Conservation (phyloP, 345 rosid genomes). For the Populus tremula region DNA sequence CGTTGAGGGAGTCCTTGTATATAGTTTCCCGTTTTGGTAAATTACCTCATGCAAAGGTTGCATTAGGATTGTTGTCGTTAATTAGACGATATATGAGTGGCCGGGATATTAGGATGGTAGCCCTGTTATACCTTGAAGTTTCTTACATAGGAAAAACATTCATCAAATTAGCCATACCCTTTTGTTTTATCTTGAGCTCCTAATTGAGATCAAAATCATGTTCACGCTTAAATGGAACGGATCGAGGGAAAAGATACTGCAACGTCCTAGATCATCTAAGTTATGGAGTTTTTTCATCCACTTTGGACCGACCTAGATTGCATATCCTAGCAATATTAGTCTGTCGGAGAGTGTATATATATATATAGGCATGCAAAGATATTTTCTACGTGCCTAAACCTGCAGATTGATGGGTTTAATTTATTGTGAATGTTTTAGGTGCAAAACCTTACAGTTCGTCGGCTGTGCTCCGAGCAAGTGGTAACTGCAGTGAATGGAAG, state of each 20-base stretch:
- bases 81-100: neutral
- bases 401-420: neutral
- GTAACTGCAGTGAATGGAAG: slow-evolving; percentile 71
- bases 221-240: too few relatives aligned
- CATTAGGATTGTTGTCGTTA: neutral
- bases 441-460: slow-evolving; percentile 47
- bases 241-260: too few relatives aligned
- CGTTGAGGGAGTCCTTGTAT: too few relatives aligned
- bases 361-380: neutral
- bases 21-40: neutral
- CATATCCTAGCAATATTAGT: neutral
- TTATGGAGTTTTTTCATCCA: neutral
- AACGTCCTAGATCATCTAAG: neutral
- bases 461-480: slow-evolving; percentile 57
- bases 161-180: neutral
- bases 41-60: neutral
- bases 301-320: neutral
- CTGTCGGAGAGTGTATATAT: too few relatives aligned
- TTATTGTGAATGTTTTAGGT: slow-evolving; percentile 43
- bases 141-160: neutral
- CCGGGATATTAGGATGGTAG: neutral
- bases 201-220: too few relatives aligned
- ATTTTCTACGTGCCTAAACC: neutral
- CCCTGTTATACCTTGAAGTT: neutral
- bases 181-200: neutral